A percentile compares a stretch with the other conserved stretches of the same genome.
Conservation (phyloP, 2,329 filamentous ascomycete genomes). For the Aspergillus candidus region DNA sequence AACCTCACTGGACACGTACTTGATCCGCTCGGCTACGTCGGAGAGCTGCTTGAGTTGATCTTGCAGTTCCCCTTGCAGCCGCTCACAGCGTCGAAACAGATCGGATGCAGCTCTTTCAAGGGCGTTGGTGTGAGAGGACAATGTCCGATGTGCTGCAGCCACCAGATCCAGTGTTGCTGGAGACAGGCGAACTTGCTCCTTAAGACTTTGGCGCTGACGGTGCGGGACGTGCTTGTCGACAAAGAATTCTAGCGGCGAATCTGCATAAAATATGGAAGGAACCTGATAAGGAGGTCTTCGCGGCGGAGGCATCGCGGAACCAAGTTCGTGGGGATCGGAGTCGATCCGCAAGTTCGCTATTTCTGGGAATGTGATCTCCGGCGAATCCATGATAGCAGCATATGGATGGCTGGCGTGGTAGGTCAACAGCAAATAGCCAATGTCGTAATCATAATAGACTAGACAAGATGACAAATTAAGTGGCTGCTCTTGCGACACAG, state of each 20-base stretch:
- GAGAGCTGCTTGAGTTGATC: constrained; percentile 43
- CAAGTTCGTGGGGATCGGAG: constrained; percentile 14
- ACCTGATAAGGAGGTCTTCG: constrained; percentile 40
- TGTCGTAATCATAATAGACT: constrained; percentile 51
- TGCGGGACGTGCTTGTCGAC: constrained; percentile 39
- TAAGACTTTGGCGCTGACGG: constrained; percentile 38
- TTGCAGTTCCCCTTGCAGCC: constrained; percentile 42
- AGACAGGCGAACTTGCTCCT: constrained; percentile 43
- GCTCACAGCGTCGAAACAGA: constrained; percentile 48
- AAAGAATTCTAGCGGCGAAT: constrained; percentile 35
- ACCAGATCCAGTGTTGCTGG: constrained; percentile 45
- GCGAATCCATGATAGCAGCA: constrained; percentile 48
- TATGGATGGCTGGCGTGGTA: constrained; percentile 43
- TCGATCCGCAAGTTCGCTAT: constrained; percentile 23
- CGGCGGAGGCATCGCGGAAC: constrained; percentile 25
- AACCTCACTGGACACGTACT: constrained; percentile 36
- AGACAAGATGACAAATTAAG: constrained; percentile 43
- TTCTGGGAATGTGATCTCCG: constrained; percentile 29
- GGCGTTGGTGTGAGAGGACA: constrained; percentile 42
- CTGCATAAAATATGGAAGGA: constrained; percentile 35
- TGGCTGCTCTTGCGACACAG: constrained; percentile 14
- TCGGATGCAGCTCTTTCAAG: constrained; percentile 45
- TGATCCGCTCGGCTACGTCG: constrained; percentile 42
- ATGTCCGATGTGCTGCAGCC: constrained; percentile 41
- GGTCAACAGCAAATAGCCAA: constrained; percentile 54